These are phyloP conservation scores for Bidens hawaiensis DNA, from an alignment of 140 eudicot species.

Conservation along the genomic window DNA sequence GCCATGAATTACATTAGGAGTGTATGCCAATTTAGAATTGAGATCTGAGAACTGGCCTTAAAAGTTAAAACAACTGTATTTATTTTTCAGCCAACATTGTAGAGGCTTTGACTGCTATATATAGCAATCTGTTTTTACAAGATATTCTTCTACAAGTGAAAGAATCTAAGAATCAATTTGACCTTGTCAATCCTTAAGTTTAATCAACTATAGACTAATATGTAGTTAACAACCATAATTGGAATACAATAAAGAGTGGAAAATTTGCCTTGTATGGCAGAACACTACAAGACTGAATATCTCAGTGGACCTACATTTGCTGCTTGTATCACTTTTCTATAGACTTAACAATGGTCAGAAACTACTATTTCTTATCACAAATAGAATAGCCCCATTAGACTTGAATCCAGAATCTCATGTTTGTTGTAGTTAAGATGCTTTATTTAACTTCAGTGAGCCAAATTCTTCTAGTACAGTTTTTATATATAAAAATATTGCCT, in stretches of 20 bases:
- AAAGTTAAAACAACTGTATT: not conserved
- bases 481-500: not conserved
- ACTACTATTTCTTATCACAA: not conserved
- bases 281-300: conserved; percentile 3
- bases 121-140: not conserved
- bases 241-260: conserved; percentile 8
- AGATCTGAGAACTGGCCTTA: conserved; percentile 3
- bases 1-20: conserved; percentile 4
- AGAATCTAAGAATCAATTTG: conserved; percentile 1
- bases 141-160: conserved; percentile 5
- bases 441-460: not conserved
- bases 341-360: not conserved
- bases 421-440: not conserved
- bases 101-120: not conserved
- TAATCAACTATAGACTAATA: not conserved
- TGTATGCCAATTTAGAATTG: conserved; percentile 4
- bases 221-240: conserved; percentile 20
- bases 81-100: conserved; percentile 9
- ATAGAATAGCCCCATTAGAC: not conserved
- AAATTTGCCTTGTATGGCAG: conserved; percentile 1
- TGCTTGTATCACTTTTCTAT: not conserved
- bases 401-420: conserved; percentile 10
- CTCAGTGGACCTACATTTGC: not conserved
- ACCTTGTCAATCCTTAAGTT: not conserved
- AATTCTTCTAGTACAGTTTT: not conserved